Base-by-base conservation (phyloP, 78 protist species). In the Speleostelium caveatum region DNA sequence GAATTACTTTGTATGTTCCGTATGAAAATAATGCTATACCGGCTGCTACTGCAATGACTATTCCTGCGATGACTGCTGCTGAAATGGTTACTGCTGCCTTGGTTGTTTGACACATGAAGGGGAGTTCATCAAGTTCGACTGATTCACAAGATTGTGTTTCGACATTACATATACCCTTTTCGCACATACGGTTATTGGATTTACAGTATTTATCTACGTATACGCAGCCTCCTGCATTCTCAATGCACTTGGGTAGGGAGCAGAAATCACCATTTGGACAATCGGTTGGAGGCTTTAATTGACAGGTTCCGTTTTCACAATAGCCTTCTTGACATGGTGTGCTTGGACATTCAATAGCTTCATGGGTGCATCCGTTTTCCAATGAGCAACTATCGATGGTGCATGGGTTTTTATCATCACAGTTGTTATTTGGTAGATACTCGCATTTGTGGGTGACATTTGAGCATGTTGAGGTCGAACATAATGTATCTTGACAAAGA, bases 21-120 rank as follows among this genome's bases (percentile, higher is more conserved):
- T 69, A 69, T 22, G 49, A 36, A 0, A 79, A 77, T 1, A 83
- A 24, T 42, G 55, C 91, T 1, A 83, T 7, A 3, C 79, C 91
- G 1, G 55, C 71, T 6, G 91, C 91, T 59, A 73, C 91, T 39
- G 79, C 91, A 28, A 83, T 67, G 0, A 62, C 91, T 2, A 83
- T 83, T n/a, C 91, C 91, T 5, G 79, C 91, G n/a, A 73, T 72
- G 0, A 76, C 89, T 4, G 79, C 91, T 1, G 91, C 91, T 69
- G 74, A 71, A 42, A 53, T 36, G 45, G 59, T 62, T 32, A 83
- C 91, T 0, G 62, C 91, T 32, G 80, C 91, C 55, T 83, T 67
- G 12, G 74, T 73, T 1, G 91, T 33, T 58, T 69, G 91, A 59
- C 91, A 83, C 32, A 38, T 69, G 33, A 69, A 83, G 26, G 91